These are phyloP conservation scores for Paratinospora sagittata DNA, from an alignment of 164 flowering plant species.

Conservation along the genomic window DNA sequence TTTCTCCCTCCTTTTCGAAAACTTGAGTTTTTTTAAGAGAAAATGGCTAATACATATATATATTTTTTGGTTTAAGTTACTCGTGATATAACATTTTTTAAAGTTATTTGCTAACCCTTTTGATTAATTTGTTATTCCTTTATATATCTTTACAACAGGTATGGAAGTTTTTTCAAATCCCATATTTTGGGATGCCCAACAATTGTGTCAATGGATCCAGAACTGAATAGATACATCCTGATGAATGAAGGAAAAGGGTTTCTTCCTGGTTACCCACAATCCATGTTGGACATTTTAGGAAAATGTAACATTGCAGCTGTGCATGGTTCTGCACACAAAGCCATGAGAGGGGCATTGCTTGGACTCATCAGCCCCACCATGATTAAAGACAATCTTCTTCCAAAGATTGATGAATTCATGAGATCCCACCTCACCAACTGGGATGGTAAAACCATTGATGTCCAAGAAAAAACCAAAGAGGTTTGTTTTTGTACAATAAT, in stretches of 20 bases:
- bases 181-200: slow-evolving; percentile 91
- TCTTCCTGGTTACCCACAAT: slow-evolving; percentile 93
- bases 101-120: too few relatives aligned
- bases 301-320: slow-evolving; percentile 87
- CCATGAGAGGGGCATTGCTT: slow-evolving; percentile 83
- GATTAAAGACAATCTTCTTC: slow-evolving; percentile 65
- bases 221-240: slow-evolving; percentile 77
- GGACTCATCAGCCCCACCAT: slow-evolving; percentile 59
- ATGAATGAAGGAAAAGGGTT: slow-evolving; percentile 87
- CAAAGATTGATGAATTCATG: slow-evolving; percentile 79
- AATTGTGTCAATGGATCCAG: slow-evolving; percentile 92
- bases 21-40: not conserved
- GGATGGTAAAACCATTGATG: slow-evolving; percentile 53
- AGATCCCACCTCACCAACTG: slow-evolving; percentile 62
- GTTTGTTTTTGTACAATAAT: slow-evolving; percentile 27
- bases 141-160: slow-evolving; percentile 32
- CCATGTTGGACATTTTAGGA: slow-evolving; percentile 86
- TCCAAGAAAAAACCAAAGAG: slow-evolving; percentile 88
- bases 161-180: slow-evolving; percentile 82
- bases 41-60: too few relatives aligned
- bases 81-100: too few relatives aligned
- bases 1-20: not conserved
- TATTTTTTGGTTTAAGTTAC: too few relatives aligned
- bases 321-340: slow-evolving; percentile 69
- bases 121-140: not conserved